phyloP scores from a whole-genome alignment of 2,329 filamentous ascomycete species.

The Westerdykella aurantiaca region DNA sequence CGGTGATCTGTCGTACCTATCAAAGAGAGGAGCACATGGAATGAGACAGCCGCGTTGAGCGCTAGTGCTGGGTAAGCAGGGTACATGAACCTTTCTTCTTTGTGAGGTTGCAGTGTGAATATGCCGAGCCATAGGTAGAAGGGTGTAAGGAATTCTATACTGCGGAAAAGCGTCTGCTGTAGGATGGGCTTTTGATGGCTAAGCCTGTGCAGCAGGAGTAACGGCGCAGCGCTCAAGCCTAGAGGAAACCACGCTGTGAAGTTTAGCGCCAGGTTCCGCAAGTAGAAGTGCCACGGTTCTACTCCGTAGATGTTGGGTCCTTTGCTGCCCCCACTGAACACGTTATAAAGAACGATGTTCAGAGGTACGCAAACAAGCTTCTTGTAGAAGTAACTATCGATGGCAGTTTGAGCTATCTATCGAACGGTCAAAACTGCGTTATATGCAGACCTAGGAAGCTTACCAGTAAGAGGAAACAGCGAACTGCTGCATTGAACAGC shows the following conservation, averaged over 20 bases:
- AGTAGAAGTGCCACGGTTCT: conserved; percentile 95
- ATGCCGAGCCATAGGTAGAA: conserved; percentile 94
- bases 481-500: conserved; percentile 60
- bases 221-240: conserved; percentile 66
- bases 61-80: conserved; percentile 87
- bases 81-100: conserved; percentile 99
- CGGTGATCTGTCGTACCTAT: conserved; percentile 66
- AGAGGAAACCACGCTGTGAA: conserved; percentile 93
- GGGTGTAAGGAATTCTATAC: conserved; percentile 70
- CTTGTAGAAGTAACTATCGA: conserved; percentile 83
- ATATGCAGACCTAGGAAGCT: conserved; percentile 24
- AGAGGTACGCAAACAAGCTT: conserved; percentile 71
- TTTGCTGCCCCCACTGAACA: conserved; percentile 70
- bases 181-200: conserved; percentile 57
- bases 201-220: conserved; percentile 68
- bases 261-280: conserved; percentile 84
- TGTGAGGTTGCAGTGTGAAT: conserved; percentile 89
- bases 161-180: conserved; percentile 66
- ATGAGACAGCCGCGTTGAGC: conserved; percentile 76
- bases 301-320: conserved; percentile 92
- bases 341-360: conserved; percentile 95
- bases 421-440: neutral
- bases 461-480: conserved; percentile 65
- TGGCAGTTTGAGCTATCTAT: conserved; percentile 60
- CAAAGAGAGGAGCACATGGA: conserved; percentile 73